Evolutionary conservation across 371 early-diverging fungal species (phyloP).

Genomic region (Coelomomyces lativittatus): DNA sequence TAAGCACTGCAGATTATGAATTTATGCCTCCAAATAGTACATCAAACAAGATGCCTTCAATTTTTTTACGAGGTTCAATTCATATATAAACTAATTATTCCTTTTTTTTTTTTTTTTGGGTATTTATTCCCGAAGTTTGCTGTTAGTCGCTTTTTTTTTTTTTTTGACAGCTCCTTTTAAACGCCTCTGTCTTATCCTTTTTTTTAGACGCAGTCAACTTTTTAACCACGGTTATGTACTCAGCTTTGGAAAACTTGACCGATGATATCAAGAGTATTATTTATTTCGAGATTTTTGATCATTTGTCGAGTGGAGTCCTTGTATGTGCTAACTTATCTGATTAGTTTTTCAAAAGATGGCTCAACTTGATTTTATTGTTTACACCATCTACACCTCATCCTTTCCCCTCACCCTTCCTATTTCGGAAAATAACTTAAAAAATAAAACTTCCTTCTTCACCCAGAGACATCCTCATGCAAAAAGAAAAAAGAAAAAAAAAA

Average conservation of each 20-base stretch:
- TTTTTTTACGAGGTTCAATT: conserved; percentile 36
- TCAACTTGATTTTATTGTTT: too few species aligned
- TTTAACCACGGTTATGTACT: conserved; percentile 46
- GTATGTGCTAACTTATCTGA: too few species aligned
- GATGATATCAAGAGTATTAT: conserved; percentile 44
- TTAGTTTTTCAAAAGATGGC: too few species aligned
- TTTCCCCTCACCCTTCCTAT: too few species aligned
- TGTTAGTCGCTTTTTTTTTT: background rate
- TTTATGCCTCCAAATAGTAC: conserved; percentile 6
- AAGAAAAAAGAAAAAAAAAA: too few species aligned
- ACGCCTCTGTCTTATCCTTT: background rate
- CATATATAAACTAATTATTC: background rate
- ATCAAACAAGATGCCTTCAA: conserved; percentile 28
- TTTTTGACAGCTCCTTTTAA: background rate
- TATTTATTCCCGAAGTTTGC: background rate
- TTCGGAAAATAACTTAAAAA: too few species aligned
- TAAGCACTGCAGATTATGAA: conserved; percentile 63
- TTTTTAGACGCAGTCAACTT: conserved; percentile 47
- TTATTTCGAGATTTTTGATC: conserved; percentile 57
- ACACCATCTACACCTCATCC: too few species aligned
- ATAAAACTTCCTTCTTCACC: too few species aligned
- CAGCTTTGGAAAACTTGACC: conserved; percentile 51
- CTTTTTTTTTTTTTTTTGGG: background rate
- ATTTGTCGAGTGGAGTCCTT: conserved; percentile 42
- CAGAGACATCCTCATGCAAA: too few species aligned